Evolutionary conservation across 2,329 filamentous ascomycete species (phyloP), one percentile per base, ranked within the genome.

Genomic region (Aspergillus sclerotialis): DNA sequence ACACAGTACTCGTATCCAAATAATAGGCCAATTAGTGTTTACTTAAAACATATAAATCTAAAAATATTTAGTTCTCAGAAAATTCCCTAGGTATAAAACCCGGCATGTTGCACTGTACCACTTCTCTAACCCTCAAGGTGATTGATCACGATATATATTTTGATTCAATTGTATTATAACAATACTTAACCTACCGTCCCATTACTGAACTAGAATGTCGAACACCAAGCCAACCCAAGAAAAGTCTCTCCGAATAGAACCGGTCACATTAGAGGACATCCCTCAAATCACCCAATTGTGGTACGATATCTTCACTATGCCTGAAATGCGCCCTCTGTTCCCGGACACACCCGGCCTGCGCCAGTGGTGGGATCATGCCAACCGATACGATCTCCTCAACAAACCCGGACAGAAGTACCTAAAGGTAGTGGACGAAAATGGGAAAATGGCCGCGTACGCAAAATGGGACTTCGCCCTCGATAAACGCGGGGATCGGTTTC

Each of bases 381-480:
- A 48, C 30, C 33, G 30, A 10, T 25, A 42, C 17, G 50, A 55
- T 29, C 33, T 56, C 23, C 39, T 31, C 4, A 35, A 48, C n/a
- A 53, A 48, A 17, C 52, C 51, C 2, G 39, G 37, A 18, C 43
- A 46, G 23, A 42, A 38, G 5, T 56, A 52, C 18, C n/a, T 57
- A 15, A 55, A 55, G 27, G 39, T 56, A 3, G 31, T 54, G 21
- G 34, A 40, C 0, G 42, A 44, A 6, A 40, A 27, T 13, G 11
- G 35, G 9, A 44, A 45, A 13, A 37, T 57, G 12, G 38, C 44
- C 24, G 50, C 55, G 9, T 58, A 47, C 23, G 55, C 43, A 11
- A 56, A 56, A 39, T 58, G 54, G 55, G 52, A 55, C 28, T 18
- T 49, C 11, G 33, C 46, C 15, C 46, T 40, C 38, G 33, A 51